Evolutionary conservation across 2,329 filamentous ascomycete species (phyloP).

Genomic region (Sodiomyces alkalinus): DNA sequence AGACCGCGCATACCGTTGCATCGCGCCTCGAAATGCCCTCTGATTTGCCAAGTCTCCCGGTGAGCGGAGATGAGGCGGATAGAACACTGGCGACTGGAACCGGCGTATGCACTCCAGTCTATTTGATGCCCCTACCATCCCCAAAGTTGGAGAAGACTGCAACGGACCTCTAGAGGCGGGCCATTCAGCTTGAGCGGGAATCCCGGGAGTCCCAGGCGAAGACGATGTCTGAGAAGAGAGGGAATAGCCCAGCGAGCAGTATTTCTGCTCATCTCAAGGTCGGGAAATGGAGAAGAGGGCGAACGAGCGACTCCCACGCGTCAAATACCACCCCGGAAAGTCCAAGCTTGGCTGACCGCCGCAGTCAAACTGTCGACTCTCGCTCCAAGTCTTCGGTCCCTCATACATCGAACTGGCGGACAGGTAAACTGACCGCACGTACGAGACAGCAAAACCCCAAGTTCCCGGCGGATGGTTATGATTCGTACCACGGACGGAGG

Average conservation of each 20-base stretch:
- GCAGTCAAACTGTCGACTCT: conserved; percentile 6
- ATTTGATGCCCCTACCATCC: no score
- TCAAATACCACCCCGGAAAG: conserved; percentile 3
- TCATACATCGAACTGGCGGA: conserved; percentile 4
- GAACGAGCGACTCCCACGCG: conserved; percentile 1
- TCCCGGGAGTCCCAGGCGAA: conserved; percentile 1
- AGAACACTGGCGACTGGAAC: no score
- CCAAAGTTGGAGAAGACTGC: conserved; percentile 9
- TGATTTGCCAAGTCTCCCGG: conserved; percentile 1
- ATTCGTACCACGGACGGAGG: background rate
- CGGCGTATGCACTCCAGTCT: no score
- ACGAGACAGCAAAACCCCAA: background rate
- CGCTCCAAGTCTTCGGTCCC: background rate
- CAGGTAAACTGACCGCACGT: conserved; percentile 2
- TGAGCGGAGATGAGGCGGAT: no score
- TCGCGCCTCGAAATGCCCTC: no score
- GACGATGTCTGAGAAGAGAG: background rate
- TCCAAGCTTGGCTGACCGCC: conserved; percentile 6
- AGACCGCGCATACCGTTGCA: no score
- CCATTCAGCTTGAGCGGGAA: conserved; percentile 11
- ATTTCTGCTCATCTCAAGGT: background rate
- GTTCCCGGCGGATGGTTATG: no score
- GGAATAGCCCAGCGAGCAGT: no score
- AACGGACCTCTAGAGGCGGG: conserved; percentile 14
- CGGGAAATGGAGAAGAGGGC: conserved; percentile 7